These are phyloP conservation scores for Lasiodiplodia citricola DNA, from an alignment of 2,329 filamentous ascomycete species.

Conservation along the genomic window DNA sequence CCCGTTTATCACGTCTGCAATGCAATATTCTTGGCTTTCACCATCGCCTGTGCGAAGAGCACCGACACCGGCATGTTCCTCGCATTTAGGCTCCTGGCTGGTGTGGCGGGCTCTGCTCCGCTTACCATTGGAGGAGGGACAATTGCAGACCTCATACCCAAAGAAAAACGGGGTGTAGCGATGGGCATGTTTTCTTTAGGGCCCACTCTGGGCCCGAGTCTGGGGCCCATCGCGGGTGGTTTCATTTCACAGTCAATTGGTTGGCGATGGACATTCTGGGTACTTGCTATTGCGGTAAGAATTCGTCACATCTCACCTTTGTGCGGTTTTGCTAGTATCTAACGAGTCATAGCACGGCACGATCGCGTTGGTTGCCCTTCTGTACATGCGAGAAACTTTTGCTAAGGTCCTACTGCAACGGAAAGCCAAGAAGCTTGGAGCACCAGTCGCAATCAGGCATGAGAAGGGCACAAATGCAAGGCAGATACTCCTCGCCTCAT, in stretches of 20 bases:
- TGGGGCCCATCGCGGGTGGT: constrained; percentile 42
- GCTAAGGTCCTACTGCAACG: constrained; percentile 49
- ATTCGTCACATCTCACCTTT: background rate
- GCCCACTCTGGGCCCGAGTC: constrained; percentile 54
- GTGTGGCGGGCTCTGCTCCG: constrained; percentile 32
- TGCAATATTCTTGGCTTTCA: constrained; percentile 30
- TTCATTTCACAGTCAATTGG: background rate
- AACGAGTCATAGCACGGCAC: background rate
- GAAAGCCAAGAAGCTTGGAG: constrained; percentile 59
- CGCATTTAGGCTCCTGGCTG: constrained; percentile 36
- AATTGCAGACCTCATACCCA: constrained; percentile 57
- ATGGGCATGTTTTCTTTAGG: constrained; percentile 58
- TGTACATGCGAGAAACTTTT: constrained; percentile 61
- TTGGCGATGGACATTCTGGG: constrained; percentile 6
- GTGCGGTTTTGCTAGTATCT: constrained; percentile 26
- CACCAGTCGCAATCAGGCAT: constrained; percentile 46
- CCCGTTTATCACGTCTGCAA: constrained; percentile 32
- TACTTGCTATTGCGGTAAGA: background rate
- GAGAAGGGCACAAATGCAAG: constrained; percentile 34
- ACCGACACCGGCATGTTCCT: constrained; percentile 33
- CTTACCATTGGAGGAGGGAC: constrained; percentile 57
- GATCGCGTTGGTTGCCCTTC: constrained; percentile 52
- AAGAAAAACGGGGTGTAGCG: constrained; percentile 53
- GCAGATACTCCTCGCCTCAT: constrained; percentile 30
- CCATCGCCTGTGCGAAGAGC: constrained; percentile 36